phyloP scores from a whole-genome alignment of 805 yeast species.

The Ogataea angusta region DNA sequence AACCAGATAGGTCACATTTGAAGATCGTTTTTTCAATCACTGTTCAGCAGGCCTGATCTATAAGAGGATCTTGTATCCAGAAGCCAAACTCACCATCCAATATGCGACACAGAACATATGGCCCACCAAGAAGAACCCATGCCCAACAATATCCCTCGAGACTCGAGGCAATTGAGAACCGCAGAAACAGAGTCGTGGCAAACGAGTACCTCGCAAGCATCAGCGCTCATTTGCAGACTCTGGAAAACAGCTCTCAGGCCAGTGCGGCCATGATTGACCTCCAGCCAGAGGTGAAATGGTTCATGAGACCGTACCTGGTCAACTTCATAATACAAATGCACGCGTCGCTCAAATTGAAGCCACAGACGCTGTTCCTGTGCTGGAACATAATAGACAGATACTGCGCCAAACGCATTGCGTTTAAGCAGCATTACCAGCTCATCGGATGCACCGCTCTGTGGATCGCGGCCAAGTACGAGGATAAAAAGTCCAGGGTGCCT shows the following conservation, averaged over 20 bases:
- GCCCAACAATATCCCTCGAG: slow-evolving; percentile 37
- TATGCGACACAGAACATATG: slow-evolving; percentile 26
- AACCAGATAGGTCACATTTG: slow-evolving; percentile 10
- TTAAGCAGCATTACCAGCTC: slow-evolving; percentile 82
- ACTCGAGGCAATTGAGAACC: slow-evolving; percentile 47
- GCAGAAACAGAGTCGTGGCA: slow-evolving; percentile 40
- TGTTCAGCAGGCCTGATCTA: slow-evolving; percentile 12
- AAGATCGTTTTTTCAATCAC: slow-evolving; percentile 7
- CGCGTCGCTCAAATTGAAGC: slow-evolving; percentile 60
- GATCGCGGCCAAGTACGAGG: slow-evolving; percentile 82
- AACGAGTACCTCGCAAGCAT: slow-evolving; percentile 43
- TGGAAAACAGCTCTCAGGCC: slow-evolving; percentile 39
- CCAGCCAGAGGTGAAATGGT: slow-evolving; percentile 83
- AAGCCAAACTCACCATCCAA: neutral
- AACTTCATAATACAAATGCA: slow-evolving; percentile 72
- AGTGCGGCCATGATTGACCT: slow-evolving; percentile 62
- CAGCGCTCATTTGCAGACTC: slow-evolving; percentile 35
- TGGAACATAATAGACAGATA: slow-evolving; percentile 84
- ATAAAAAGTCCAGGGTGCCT: slow-evolving; percentile 57
- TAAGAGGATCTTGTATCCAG: slow-evolving; percentile 3
- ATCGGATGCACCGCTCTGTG: slow-evolving; percentile 90
- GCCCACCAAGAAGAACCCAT: slow-evolving; percentile 34
- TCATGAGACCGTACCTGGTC: slow-evolving; percentile 68
- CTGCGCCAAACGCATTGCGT: slow-evolving; percentile 81
- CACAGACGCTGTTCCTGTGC: slow-evolving; percentile 63